Evolutionary conservation across 768 basidiomycete genomes (phyloP), one percentile per base, ranked within the genome.

Genomic region (Rhodosporidiobolus odoratus): DNA sequence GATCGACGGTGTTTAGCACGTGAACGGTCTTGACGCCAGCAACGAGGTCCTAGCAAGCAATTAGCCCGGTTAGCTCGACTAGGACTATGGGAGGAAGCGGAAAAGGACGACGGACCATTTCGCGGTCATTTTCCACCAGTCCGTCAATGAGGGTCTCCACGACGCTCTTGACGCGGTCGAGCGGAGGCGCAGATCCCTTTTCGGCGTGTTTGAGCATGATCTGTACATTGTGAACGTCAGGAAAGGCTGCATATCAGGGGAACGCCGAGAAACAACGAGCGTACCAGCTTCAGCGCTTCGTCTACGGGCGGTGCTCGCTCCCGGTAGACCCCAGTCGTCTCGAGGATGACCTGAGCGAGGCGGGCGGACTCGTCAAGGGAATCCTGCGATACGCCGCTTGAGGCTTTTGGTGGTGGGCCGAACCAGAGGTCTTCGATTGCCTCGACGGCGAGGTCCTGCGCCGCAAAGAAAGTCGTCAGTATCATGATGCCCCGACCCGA

Each of bases 381-480:
- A 5, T n/a, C 25, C 48, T 53, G 37, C n/a, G 32, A 27, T 25
- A 37, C 32, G 45, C 30, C 9, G 43, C 13, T 45, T 23, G 43
- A 45, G 12, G 48, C 48, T 45, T 71, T 71, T 3, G 30, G 7
- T 0, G 59, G 40, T n/a, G 58, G 2, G n/a, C 63, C 27, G 61
- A 97, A 95, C 90, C 93, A 93, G 6, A 97, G 81, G 72, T 97
- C 94, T 74, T 94, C 92, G 45, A 97, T 80, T 0, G 91, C 87
- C 78, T 92, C 94, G 75, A 90, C 82, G 0, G 95, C 92, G 23
- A 97, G 84, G 62, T 97, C 95, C 82, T 84, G 70, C 30, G 43
- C 3, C 23, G 63, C 30, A 73, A 45, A 69, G 58, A 68, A 58
- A 21, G 59, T 19, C 9, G 66, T 48, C 35, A 64, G 13, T 43